Conservation (phyloP, 1,139 yeast species). For the Nadsonia commutata region DNA sequence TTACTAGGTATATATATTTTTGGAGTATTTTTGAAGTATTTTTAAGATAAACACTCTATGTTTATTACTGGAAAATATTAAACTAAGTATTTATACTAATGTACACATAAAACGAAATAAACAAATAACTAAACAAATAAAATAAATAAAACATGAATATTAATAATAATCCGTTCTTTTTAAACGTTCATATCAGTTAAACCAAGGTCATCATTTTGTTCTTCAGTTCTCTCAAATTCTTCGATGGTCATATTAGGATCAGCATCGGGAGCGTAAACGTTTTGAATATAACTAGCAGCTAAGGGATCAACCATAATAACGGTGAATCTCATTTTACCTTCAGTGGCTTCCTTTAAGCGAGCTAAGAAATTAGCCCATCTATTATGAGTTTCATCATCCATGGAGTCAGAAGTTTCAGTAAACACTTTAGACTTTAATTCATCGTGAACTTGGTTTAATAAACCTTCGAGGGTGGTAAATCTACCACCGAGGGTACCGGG, state of each 20-base stretch:
- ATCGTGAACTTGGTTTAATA: constrained; percentile 74
- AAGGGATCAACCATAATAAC: constrained; percentile 85
- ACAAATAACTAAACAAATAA: not conserved
- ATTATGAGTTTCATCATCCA: constrained; percentile 60
- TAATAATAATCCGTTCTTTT: not conserved
- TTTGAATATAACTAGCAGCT: constrained; percentile 90
- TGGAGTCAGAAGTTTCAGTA: constrained; percentile 77
- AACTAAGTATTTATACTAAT: not conserved
- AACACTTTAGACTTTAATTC: constrained; percentile 80
- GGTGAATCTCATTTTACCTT: constrained; percentile 73
- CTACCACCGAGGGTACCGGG: constrained; percentile 98
- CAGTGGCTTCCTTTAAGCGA: constrained; percentile 63
- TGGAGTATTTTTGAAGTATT: too few relatives aligned
- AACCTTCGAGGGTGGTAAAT: constrained; percentile 92
- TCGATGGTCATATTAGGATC: constrained; percentile 92
- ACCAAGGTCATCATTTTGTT: constrained; percentile 85
- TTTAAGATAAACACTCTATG: too few relatives aligned
- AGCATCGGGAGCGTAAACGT: constrained; percentile 92
- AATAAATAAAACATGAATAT: not conserved
- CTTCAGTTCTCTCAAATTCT: constrained; percentile 74
- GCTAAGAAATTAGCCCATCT: constrained; percentile 77
- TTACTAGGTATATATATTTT: too few relatives aligned
- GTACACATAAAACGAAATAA: not conserved
- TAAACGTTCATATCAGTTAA: constrained; percentile 57
- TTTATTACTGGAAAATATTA: too few relatives aligned